These are phyloP conservation scores for Aspergillus alliaceus DNA, from an alignment of 2,329 filamentous ascomycete genomes.

Conservation along the genomic window DNA sequence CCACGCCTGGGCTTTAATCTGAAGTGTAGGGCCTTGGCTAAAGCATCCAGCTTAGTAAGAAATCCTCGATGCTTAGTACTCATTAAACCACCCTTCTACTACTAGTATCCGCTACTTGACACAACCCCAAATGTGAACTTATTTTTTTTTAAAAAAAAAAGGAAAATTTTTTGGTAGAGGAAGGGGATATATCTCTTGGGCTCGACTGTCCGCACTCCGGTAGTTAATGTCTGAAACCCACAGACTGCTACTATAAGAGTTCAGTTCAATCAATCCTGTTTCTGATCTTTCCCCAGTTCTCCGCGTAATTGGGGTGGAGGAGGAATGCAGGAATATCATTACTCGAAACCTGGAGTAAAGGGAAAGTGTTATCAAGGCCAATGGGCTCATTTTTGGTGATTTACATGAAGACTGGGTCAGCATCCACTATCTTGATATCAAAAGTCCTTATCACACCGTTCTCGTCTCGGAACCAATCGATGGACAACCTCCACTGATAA, in stretches of 20 bases:
- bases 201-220: not conserved
- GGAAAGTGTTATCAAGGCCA: not conserved
- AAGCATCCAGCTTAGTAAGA: too few relatives aligned
- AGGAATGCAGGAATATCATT: not conserved
- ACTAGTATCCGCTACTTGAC: too few relatives aligned
- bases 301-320: not conserved
- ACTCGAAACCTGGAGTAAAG: constrained; percentile 3
- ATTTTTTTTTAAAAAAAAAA: too few relatives aligned
- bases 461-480: constrained; percentile 1
- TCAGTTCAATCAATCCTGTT: not conserved
- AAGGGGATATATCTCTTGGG: too few relatives aligned
- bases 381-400: not conserved
- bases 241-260: too few relatives aligned
- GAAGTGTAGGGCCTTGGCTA: too few relatives aligned
- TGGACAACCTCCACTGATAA: constrained; percentile 4
- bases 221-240: too few relatives aligned
- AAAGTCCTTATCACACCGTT: constrained; percentile 2
- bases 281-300: not conserved
- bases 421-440: not conserved
- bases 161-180: too few relatives aligned
- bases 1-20: too few relatives aligned
- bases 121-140: too few relatives aligned
- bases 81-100: too few relatives aligned
- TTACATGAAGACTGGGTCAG: not conserved
- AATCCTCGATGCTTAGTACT: too few relatives aligned